Evolutionary conservation across 1,284 basidiomycete species (phyloP), one percentile per base, ranked within the genome.

Genomic region (Cryptococcus sp.): DNA sequence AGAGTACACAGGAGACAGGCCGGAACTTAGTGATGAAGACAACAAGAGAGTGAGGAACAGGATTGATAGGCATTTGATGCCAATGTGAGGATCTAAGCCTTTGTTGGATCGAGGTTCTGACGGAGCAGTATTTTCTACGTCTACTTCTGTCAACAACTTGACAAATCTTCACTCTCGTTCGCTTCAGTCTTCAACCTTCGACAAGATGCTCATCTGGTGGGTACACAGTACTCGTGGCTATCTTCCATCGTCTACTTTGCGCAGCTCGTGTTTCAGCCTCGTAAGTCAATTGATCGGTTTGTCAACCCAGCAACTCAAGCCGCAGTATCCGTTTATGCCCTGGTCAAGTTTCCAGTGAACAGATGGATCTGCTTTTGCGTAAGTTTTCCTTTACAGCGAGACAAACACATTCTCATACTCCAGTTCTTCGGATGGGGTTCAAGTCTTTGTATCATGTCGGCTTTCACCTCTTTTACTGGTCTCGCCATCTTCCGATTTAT

Each of bases 191-290:
- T 64, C 45, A 55, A 55, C 34, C 24, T 65, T 28, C 43, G 48
- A 28, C 34, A 37, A 3, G 63, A 63, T 45, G 60, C 63, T 4
- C 31, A 57, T 36, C 55, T 65, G 2, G 39, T 25, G 16, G 62
- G 60, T 7, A 42, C 54, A 3, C 56, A 70, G 32, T 68, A 66
- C 52, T 57, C 59, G 2, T 66, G 66, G 66, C 55, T 68, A 16
- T 45, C 50, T n/a, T 58, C 56, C 14, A 64, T 68, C 31, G 58
- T 68, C 49, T 66, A 68, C 54, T 62, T 68, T 51, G 66, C 65
- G 31, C 67, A 69, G 31, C 57, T 70, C 4, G 59, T 68, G 25
- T 67, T 60, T 50, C 67, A 70, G 46, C 67, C 67, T 45, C 49
- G 55, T 60, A 24, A 59, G 57, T 53, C 32, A 9, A 16, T 4